These are phyloP conservation scores for Selenicereus undatus DNA, from an alignment of 148 eudicot species.

Conservation along the genomic window DNA sequence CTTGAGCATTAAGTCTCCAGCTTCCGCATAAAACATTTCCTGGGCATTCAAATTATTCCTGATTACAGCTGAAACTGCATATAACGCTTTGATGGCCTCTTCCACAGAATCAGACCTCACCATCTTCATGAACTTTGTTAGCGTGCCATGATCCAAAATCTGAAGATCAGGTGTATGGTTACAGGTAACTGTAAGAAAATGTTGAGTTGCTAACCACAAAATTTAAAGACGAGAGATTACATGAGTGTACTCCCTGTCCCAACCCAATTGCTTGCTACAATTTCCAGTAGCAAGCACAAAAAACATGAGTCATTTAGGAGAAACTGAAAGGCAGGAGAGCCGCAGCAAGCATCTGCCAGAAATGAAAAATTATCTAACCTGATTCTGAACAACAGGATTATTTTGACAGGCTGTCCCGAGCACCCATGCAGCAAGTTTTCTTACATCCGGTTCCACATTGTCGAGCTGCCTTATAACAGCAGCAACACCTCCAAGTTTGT, in stretches of 20 bases:
- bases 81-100: conserved; percentile 82
- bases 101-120: conserved; percentile 56
- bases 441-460: conserved; percentile 48
- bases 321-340: neutral
- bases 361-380: conserved; percentile 41
- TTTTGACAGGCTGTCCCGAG: conserved; percentile 88
- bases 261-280: neutral
- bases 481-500: conserved; percentile 79
- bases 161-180: conserved; percentile 22
- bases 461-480: conserved; percentile 57
- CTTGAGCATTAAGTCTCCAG: conserved; percentile 86
- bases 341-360: neutral
- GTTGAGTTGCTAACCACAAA: neutral
- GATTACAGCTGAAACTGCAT: conserved; percentile 85
- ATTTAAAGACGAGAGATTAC: neutral
- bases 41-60: conserved; percentile 70
- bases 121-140: conserved; percentile 64
- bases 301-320: neutral
- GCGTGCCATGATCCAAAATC: conserved; percentile 61
- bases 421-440: conserved; percentile 81
- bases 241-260: neutral
- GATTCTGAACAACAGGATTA: conserved; percentile 77
- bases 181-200: neutral
- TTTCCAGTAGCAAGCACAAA: neutral
- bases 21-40: conserved; percentile 57